Evolutionary conservation across 257 asterid species (phyloP), one percentile per base, ranked within the genome.

Genomic region (Fraxinus anomala): DNA sequence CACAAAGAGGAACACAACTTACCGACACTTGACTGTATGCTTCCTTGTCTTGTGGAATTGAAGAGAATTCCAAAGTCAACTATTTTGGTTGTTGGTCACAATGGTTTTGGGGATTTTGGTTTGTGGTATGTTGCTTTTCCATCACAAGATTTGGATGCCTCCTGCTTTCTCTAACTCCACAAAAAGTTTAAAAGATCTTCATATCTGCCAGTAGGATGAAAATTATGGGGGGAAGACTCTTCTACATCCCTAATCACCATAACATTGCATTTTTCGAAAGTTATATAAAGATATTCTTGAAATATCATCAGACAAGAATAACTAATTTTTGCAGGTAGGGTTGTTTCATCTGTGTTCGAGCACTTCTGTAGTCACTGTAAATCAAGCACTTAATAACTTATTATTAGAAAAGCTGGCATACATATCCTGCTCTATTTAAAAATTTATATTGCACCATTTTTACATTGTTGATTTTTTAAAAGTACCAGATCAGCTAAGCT

Each of bases 71-170:
- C 98, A 28, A 88, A 86, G 42, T 91, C 87, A 77, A 77, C 87
- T 68, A 44, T 21, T 82, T 72, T 96, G 82, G 90, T 93, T 67
- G 79, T 96, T 81, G 99, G 99, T 78, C 97, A 93, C 85, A 89
- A 93, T 72, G 95, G 98, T 47, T 81, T 75, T 65, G 98, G 99
- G 73, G 92, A 88, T 75, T 96, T 96, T 82, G 85, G 88, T 82
- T 30, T 96, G 78, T 96, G 99, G 99, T 93, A 89, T 70, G 84
- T 68, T 74, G 70, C 73, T 34, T 77, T 61, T 80, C 80, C 74
- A 40, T 79, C 63, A 26, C 36, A 71, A 12, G 56, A 40, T 37
- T 39, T 39, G n/a, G 37, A 23, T 37, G 16, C 9, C 13, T n/a
- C 30, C 30, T 34, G 31, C 73, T 17, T 23, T 17, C 2, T 24